Evolutionary conservation across 129 eudicot species (phyloP).

Genomic region (sunflower (Helianthus annuus)): HanXRQr2.0-SUNRISE NC_035446.2:80361311-80361810

Average conservation of each 20-base stretch:
- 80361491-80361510: slow-evolving; percentile 55
- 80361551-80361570: slow-evolving; percentile 48
- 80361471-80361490: slow-evolving; percentile 69
- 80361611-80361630: slow-evolving; percentile 16
- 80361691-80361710: slow-evolving; percentile 32
- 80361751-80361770: slow-evolving; percentile 52
- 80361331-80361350: slow-evolving; percentile 66
- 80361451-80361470: slow-evolving; percentile 49
- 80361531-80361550: slow-evolving; percentile 46
- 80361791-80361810: slow-evolving; percentile 43
- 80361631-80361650: slow-evolving; percentile 12
- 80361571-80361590: slow-evolving; percentile 26
- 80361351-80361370: slow-evolving; percentile 53
- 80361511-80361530: slow-evolving; percentile 48
- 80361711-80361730: slow-evolving; percentile 39
- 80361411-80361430: slow-evolving; percentile 56
- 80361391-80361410: slow-evolving; percentile 62
- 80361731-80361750: slow-evolving; percentile 37
- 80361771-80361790: slow-evolving; percentile 45
- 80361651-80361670: slow-evolving; percentile 51
- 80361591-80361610: slow-evolving; percentile 21
- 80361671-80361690: slow-evolving; percentile 61
- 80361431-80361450: slow-evolving; percentile 52
- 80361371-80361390: slow-evolving; percentile 52
- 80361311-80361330: slow-evolving; percentile 65